Conservation (phyloP, 495 filamentous ascomycete species). For the Aspergillus homomorphus region DNA sequence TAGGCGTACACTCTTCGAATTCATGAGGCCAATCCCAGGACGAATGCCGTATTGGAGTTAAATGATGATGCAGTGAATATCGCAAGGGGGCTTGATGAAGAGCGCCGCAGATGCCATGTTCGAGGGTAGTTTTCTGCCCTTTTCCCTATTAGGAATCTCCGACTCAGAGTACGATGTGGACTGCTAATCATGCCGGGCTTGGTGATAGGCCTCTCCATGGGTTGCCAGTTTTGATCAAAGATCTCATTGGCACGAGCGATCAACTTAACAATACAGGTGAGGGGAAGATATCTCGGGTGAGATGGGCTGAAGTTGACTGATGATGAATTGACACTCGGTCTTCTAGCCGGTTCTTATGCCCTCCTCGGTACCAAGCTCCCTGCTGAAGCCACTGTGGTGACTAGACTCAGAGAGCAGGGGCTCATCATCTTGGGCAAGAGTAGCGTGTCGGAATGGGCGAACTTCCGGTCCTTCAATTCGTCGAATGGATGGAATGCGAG, state of each 20-base stretch:
- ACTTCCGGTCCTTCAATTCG: constrained; percentile 45
- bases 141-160: not conserved
- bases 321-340: not conserved
- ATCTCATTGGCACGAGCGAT: constrained; percentile 63
- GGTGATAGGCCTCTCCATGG: constrained; percentile 55
- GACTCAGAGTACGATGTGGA: not conserved
- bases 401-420: constrained; percentile 49
- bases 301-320: constrained; percentile 17
- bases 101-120: constrained; percentile 44
- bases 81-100: constrained; percentile 48
- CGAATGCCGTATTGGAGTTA: constrained; percentile 52
- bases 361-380: constrained; percentile 49
- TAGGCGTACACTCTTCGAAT: constrained; percentile 53
- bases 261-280: constrained; percentile 57
- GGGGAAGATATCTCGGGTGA: constrained; percentile 11
- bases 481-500: constrained; percentile 56
- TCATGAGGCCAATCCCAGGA: constrained; percentile 48
- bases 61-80: constrained; percentile 56
- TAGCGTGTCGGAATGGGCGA: constrained; percentile 55
- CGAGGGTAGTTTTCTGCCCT: constrained; percentile 31
- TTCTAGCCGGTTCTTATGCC: constrained; percentile 57
- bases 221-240: constrained; percentile 66
- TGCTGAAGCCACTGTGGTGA: constrained; percentile 43
- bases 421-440: constrained; percentile 55
- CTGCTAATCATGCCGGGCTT: not conserved